Conservation (phyloP, 1,284 basidiomycete species). For the Inonotus hispidus region DNA sequence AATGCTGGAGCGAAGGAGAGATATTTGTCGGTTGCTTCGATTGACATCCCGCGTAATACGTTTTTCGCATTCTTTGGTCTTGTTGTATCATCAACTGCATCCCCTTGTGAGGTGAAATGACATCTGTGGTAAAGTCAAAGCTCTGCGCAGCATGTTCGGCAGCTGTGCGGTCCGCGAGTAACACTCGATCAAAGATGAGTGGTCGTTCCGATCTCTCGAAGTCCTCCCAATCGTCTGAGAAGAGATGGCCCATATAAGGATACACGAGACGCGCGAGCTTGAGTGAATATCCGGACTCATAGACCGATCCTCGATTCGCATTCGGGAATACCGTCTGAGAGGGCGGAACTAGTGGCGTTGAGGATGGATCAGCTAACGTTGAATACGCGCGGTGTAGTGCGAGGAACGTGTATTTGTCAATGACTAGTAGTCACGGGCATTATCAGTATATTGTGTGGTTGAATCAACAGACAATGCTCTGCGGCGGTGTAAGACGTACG, state of each 20-base stretch:
- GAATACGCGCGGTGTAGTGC: conserved; percentile 78
- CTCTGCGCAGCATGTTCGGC: conserved; percentile 43
- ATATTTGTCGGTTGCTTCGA: conserved; percentile 12
- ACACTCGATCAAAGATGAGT: conserved; percentile 68
- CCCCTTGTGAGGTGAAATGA: neutral
- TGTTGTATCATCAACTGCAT: neutral
- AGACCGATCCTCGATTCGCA: conserved; percentile 49
- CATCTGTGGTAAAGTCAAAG: conserved; percentile 18
- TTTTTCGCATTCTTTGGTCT: neutral
- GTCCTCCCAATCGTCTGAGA: conserved; percentile 72
- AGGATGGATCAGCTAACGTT: conserved; percentile 47
- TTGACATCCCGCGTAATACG: neutral
- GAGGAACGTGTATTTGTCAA: conserved; percentile 70
- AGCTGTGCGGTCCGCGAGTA: conserved; percentile 71
- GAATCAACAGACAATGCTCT: neutral
- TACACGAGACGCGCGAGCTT: conserved; percentile 64
- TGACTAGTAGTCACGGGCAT: conserved; percentile 21
- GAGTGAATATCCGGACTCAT: conserved; percentile 54
- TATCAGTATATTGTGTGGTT: neutral
- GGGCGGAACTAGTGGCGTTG: conserved; percentile 58
- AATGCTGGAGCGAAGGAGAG: conserved; percentile 18
- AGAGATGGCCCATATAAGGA: conserved; percentile 64
- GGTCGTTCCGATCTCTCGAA: conserved; percentile 61
- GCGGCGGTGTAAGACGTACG: conserved; percentile 1
- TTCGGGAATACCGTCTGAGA: conserved; percentile 70